Percentiles rank a stretch among this genome's conserved stretches.
Conservation (phyloP, 2,329 filamentous ascomycete genomes). For the Colletotrichum spinosum region DNA sequence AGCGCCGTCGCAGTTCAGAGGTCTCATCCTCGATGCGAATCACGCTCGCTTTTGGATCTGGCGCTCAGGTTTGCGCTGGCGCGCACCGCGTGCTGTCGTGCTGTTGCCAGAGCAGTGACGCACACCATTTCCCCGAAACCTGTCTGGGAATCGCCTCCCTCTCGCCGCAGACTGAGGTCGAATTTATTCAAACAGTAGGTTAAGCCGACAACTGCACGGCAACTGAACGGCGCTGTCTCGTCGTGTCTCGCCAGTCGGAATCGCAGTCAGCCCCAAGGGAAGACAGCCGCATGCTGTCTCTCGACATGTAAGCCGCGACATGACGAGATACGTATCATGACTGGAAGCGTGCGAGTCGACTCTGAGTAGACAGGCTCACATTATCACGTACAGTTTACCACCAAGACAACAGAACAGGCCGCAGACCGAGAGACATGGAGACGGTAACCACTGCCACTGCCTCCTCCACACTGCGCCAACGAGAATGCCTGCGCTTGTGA, state of each 20-base stretch:
- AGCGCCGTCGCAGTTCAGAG: too few relatives aligned
- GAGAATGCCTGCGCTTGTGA: constrained; percentile 2
- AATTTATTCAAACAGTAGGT: constrained; percentile 8
- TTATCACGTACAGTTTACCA: neutral
- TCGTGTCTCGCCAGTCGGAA: constrained; percentile 20
- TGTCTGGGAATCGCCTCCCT: constrained; percentile 23
- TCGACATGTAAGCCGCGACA: too few relatives aligned
- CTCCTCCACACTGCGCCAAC: constrained; percentile 24
- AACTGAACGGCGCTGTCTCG: constrained; percentile 14
- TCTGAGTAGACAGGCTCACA: neutral
- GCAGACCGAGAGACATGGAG: constrained; percentile 5
- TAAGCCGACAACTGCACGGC: constrained; percentile 16
- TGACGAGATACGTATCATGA: too few relatives aligned
- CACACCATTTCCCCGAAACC: constrained; percentile 6
- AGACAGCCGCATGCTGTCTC: constrained; percentile 13
- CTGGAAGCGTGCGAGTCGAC: neutral
- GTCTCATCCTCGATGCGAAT: too few relatives aligned
- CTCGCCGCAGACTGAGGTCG: constrained; percentile 8
- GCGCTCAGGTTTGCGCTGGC: neutral
- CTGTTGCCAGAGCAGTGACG: constrained; percentile 33
- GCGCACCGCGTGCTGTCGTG: constrained; percentile 13
- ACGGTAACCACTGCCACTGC: constrained; percentile 14
- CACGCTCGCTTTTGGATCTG: too few relatives aligned
- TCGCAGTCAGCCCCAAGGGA: constrained; percentile 14
- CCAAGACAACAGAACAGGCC: neutral